Conservation (phyloP, 768 basidiomycete species). For the Trametes cinnabarina region DNA sequence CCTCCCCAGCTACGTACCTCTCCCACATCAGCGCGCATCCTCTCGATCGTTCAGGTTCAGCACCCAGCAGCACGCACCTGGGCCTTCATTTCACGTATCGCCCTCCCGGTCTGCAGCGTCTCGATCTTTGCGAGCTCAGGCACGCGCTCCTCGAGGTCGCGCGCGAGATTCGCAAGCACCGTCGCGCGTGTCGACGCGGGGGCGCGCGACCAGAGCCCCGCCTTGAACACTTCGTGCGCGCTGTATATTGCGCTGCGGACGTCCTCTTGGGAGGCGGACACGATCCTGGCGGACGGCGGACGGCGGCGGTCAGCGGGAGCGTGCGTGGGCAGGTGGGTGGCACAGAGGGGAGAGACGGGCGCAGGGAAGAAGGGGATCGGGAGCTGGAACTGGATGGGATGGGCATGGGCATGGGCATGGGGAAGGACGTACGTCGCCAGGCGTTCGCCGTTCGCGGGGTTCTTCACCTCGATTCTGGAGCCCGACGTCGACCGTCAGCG, state of each 20-base stretch:
- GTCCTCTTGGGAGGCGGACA: slow-evolving; percentile 48
- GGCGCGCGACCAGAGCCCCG: slow-evolving; percentile 71
- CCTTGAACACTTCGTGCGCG: slow-evolving; percentile 59
- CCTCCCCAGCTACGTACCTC: slow-evolving; percentile 32
- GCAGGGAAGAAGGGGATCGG: too few relatives aligned
- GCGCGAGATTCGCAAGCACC: slow-evolving; percentile 63
- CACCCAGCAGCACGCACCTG: slow-evolving; percentile 49
- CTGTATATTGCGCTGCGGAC: slow-evolving; percentile 50
- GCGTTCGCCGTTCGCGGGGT: slow-evolving; percentile 66
- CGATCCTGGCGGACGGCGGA: slow-evolving; percentile 43
- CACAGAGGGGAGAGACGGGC: too few relatives aligned
- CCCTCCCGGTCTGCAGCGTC: slow-evolving; percentile 72
- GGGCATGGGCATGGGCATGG: background rate
- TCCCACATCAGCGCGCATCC: background rate
- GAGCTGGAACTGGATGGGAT: background rate
- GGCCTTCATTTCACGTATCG: slow-evolving; percentile 81
- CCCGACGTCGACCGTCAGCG: background rate
- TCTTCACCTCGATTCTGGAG: slow-evolving; percentile 51
- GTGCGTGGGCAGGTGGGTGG: background rate
- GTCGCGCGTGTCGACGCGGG: slow-evolving; percentile 58
- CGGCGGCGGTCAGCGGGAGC: background rate
- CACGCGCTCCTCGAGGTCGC: slow-evolving; percentile 54
- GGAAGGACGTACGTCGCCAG: slow-evolving; percentile 50
- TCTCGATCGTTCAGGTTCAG: background rate
- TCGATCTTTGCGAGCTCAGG: slow-evolving; percentile 64